Evolutionary conservation across 1,139 yeast genomes (phyloP).

Genomic region (Suhomyces coccinellae): DNA sequence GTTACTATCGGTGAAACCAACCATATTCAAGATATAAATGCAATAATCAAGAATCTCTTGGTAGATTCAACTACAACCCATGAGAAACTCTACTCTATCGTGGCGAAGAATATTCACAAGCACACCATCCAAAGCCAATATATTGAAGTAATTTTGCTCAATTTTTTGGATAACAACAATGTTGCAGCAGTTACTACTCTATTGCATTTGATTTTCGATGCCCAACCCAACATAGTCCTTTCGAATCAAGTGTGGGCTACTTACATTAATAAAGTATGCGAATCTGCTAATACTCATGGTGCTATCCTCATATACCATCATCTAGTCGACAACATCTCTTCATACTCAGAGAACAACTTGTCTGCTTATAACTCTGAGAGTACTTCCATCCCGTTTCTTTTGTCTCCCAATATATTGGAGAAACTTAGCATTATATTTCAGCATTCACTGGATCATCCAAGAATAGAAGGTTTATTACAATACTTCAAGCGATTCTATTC

Average conservation of each 20-base stretch:
- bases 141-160: slow-evolving; percentile 24
- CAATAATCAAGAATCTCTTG: background rate
- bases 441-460: slow-evolving; percentile 26
- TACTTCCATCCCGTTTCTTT: slow-evolving; percentile 32
- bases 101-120: slow-evolving; percentile 7
- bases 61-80: slow-evolving; percentile 2
- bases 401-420: slow-evolving; percentile 29
- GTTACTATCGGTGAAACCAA: background rate
- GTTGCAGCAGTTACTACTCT: slow-evolving; percentile 25
- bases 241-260: slow-evolving; percentile 42
- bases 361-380: slow-evolving; percentile 22
- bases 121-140: slow-evolving; percentile 11
- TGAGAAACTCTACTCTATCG: slow-evolving; percentile 9
- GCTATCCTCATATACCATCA: slow-evolving; percentile 40
- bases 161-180: slow-evolving; percentile 20
- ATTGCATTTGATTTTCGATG: slow-evolving; percentile 22
- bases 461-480: slow-evolving; percentile 32
- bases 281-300: slow-evolving; percentile 31
- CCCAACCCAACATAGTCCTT: slow-evolving; percentile 19
- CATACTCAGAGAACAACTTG: slow-evolving; percentile 20
- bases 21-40: background rate
- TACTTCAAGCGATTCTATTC: slow-evolving; percentile 46
- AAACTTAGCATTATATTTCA: slow-evolving; percentile 31
- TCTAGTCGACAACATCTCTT: slow-evolving; percentile 29
- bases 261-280: slow-evolving; percentile 28